phyloP scores from a whole-genome alignment of 345 rosid genomes.

The Gossypium turneri region DNA sequence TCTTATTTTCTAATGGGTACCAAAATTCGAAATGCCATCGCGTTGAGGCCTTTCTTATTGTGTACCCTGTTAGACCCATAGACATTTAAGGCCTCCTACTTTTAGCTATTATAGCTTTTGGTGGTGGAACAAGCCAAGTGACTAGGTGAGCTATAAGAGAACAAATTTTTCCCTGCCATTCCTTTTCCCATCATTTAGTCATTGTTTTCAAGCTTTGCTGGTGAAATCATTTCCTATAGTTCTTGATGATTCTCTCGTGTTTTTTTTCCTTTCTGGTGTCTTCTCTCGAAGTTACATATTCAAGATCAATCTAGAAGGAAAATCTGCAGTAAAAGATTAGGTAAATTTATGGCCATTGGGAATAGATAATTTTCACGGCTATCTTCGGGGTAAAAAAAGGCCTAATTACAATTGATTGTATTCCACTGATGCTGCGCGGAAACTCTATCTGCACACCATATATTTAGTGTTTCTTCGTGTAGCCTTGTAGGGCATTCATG shows the following conservation, averaged over 20 bases:
- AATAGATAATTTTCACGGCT: too few relatives aligned
- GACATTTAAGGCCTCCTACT: neutral
- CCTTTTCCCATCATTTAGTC: neutral
- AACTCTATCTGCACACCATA: neutral
- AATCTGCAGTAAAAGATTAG: neutral
- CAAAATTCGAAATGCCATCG: neutral
- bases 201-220: neutral
- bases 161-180: neutral
- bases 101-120: neutral
- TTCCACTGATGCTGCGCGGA: neutral
- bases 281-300: neutral
- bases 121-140: neutral
- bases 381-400: neutral
- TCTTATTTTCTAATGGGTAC: neutral
- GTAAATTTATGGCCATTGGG: neutral
- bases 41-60: neutral
- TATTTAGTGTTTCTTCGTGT: neutral
- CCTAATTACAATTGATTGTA: neutral
- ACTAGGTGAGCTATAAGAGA: neutral
- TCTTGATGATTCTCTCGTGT: neutral
- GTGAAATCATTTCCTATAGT: neutral
- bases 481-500: neutral
- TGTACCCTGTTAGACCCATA: neutral
- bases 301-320: neutral
- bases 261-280: neutral